Evolutionary conservation across 1,284 basidiomycete species (phyloP), one percentile per base, ranked within the genome.

Genomic region (Salmacisia buchloeana): DNA sequence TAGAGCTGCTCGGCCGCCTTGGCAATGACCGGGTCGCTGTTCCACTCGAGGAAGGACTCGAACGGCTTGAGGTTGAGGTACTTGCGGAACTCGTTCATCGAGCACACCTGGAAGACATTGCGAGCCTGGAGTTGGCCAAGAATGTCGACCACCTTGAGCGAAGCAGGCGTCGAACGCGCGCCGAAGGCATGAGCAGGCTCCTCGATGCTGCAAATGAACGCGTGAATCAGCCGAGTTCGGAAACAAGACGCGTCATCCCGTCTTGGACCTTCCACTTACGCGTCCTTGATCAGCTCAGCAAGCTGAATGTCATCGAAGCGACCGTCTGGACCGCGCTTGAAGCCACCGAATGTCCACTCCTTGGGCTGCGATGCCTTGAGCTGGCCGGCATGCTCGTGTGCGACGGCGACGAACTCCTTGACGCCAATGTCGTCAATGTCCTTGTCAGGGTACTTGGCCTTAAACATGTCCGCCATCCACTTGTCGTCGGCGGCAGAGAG

Each of bases 41-140:
- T 92, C 91, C 91, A 93, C 73, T 93, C 91, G 69, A 84, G 77
- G 83, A 92, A 91, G 2, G 63, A 43, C 10, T 74, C 76, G 64
- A 63, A 69, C 82, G 0, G 41, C 35, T 61, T 34, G 57, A 57
- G 41, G 13, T 56, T 38, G 36, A 52, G 33, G 56, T 67, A 73
- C 61, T 85, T 85, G 63, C 90, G 84, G 82, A 92, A 92, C 71
- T 93, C 91, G 73, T 93, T 93, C 69, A 93, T 78, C 2, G 88
- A 88, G 76, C 90, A 92, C 36, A 88, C 85, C 52, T 89, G 89
- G 90, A 90, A 92, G n/a, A 79, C 74, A 38, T 73, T 72, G 33
- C 90, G 84, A 70, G 86, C 88, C 67, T 88, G 84, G 71, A 89
- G 86, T 63, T 92, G 90, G 58, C 89, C 88, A 86, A 92, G 88